A percentile compares a stretch with the other conserved stretches of the same genome.
Evolutionary conservation across 108 stramenopile species (phyloP).

Genomic region (Schizochytrium sp.): DNA sequence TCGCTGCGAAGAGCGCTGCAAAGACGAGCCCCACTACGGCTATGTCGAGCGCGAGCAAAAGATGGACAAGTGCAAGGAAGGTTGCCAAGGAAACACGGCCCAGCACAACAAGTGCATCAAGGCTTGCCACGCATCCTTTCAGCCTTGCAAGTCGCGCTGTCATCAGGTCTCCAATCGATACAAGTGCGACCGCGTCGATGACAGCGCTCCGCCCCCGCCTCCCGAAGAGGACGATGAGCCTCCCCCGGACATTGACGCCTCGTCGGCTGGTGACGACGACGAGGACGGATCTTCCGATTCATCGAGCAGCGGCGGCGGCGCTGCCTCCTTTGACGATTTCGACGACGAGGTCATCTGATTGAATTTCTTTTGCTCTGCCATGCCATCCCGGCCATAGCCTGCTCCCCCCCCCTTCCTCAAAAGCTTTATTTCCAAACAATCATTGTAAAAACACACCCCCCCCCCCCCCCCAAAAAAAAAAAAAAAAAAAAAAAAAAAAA

Average conservation of each 20-base stretch:
- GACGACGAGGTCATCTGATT: neutral
- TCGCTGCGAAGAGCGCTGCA: slow-evolving; percentile 12
- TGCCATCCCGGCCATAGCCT: too few relatives aligned
- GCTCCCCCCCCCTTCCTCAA: too few relatives aligned
- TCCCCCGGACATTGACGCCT: neutral
- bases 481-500: too few relatives aligned
- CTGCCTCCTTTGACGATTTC: neutral
- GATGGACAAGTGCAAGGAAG: slow-evolving; percentile 16
- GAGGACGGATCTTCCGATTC: neutral
- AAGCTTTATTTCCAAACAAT: too few relatives aligned
- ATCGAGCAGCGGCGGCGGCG: neutral
- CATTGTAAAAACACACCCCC: too few relatives aligned
- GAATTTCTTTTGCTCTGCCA: too few relatives aligned
- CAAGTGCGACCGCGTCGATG: neutral
- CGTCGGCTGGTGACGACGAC: neutral
- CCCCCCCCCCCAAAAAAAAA: too few relatives aligned
- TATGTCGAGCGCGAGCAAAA: slow-evolving; percentile 16
- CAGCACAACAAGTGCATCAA: slow-evolving; percentile 21
- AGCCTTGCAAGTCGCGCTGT: slow-evolving; percentile 10
- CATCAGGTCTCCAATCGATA: neutral
- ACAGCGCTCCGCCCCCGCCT: neutral
- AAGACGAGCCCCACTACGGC: slow-evolving; percentile 9
- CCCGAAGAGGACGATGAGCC: neutral
- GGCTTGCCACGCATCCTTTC: neutral
- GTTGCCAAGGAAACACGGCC: neutral